A percentile compares a stretch with the other conserved stretches of the same genome.
phyloP scores from a whole-genome alignment of 257 asterid genomes.

The Echium plantagineum region DNA sequence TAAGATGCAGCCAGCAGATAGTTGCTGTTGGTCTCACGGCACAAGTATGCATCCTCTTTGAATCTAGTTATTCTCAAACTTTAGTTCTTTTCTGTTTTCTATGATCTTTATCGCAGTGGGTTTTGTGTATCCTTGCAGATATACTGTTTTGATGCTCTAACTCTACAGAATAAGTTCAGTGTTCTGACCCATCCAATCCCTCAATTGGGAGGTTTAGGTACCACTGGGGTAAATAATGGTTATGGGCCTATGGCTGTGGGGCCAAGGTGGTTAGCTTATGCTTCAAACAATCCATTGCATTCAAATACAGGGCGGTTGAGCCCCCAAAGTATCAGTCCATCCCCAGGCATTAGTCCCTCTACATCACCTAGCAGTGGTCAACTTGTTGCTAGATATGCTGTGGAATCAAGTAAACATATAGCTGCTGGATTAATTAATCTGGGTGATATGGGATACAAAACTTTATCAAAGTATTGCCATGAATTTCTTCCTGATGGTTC shows the following conservation, averaged over 20 bases:
- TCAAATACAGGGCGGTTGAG: conserved; percentile 37
- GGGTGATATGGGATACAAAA: conserved; percentile 37
- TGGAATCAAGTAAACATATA: conserved; percentile 43
- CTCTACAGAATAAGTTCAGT: conserved; percentile 37
- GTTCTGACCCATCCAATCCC: conserved; percentile 41
- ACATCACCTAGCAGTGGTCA: conserved; percentile 42
- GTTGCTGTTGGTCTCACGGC: conserved; percentile 46
- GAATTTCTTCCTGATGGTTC: conserved; percentile 40
- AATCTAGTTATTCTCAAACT: background rate
- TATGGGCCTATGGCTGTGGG: conserved; percentile 47
- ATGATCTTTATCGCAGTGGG: background rate
- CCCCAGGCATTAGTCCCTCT: conserved; percentile 52
- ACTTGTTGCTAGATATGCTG: conserved; percentile 41
- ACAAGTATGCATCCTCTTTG: conserved; percentile 23
- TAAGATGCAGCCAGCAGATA: conserved; percentile 37
- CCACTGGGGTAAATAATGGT: conserved; percentile 30
- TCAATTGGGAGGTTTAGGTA: conserved; percentile 33
- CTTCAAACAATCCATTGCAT: conserved; percentile 32
- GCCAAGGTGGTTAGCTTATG: conserved; percentile 42
- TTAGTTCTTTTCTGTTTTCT: background rate
- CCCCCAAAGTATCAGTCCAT: conserved; percentile 43
- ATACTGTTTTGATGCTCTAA: conserved; percentile 41
- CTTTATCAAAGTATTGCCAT: conserved; percentile 38
- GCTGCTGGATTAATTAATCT: conserved; percentile 41
- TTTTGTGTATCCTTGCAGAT: conserved; percentile 20